Evolutionary conservation across 2,329 filamentous ascomycete genomes (phyloP).

Genomic region (Cordyceps cicadae): DNA sequence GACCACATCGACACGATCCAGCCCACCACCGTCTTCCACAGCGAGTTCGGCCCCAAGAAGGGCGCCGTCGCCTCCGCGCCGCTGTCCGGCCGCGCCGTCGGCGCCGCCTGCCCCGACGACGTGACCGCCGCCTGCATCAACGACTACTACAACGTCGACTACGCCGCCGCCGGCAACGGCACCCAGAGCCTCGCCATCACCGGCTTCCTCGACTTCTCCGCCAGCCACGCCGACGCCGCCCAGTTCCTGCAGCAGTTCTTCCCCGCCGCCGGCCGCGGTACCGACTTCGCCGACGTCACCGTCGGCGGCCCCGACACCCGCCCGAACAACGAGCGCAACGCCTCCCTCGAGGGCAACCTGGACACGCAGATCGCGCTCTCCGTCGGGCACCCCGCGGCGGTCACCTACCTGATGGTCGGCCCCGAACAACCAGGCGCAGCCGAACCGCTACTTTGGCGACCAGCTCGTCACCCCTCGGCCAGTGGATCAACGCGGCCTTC

Average conservation of each 20-base stretch:
- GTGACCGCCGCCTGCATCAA: conserved; percentile 10
- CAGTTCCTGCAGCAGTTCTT: conserved; percentile 1
- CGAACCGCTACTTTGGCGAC: conserved; percentile 1
- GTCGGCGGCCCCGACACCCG: conserved; percentile 4
- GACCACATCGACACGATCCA: conserved; percentile 14
- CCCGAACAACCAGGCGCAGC: background rate
- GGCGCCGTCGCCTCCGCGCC: background rate
- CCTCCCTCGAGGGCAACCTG: conserved; percentile 11
- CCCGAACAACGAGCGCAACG: conserved; percentile 3
- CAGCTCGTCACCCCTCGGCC: conserved; percentile 7
- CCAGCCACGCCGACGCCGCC: conserved; percentile 9
- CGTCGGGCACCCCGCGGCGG: conserved; percentile 9
- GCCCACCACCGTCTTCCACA: conserved; percentile 13
- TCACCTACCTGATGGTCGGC: conserved; percentile 10
- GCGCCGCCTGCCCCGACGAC: background rate
- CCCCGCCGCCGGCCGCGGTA: background rate
- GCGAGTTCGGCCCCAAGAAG: background rate
- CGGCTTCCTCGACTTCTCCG: conserved; percentile 8
- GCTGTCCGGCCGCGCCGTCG: background rate
- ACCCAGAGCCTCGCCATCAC: conserved; percentile 10
- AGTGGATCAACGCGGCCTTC: background rate
- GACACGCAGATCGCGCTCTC: conserved; percentile 13
- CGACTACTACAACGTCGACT: conserved; percentile 12
- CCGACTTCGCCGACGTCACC: conserved; percentile 4
- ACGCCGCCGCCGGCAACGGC: conserved; percentile 3